Evolutionary conservation across 2,329 filamentous ascomycete species (phyloP).

Genomic region (Fusarium ramigenum): DNA sequence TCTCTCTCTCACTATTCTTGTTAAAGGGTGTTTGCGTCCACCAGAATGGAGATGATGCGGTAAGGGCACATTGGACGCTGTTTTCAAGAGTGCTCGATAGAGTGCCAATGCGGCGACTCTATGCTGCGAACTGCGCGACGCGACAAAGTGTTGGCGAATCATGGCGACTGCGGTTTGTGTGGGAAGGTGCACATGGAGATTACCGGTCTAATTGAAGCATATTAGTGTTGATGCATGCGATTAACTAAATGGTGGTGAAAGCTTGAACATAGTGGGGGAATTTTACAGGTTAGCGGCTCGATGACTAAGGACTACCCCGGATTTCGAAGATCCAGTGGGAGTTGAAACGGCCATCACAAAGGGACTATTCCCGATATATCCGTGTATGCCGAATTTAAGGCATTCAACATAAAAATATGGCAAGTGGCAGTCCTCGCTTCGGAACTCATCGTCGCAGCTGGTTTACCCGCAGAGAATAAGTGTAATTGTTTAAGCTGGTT

Average conservation of each 20-base stretch:
- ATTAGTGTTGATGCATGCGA: background rate
- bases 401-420: background rate
- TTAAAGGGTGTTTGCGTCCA: constrained; percentile 56
- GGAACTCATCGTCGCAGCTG: background rate
- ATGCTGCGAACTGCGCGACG: constrained; percentile 62
- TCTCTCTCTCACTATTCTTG: constrained; percentile 66
- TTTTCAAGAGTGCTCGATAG: constrained; percentile 74
- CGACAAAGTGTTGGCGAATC: constrained; percentile 52
- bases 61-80: constrained; percentile 63
- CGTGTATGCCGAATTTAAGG: background rate
- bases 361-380: background rate
- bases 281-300: constrained; percentile 14
- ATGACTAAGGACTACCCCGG: constrained; percentile 33
- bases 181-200: background rate
- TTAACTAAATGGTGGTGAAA: background rate
- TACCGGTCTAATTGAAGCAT: constrained; percentile 19
- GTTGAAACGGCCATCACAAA: background rate
- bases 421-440: background rate
- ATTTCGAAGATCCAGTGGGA: constrained; percentile 9
- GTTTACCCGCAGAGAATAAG: background rate
- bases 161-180: constrained; percentile 27
- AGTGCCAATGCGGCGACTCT: constrained; percentile 71
- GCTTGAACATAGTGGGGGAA: background rate
- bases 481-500: background rate
- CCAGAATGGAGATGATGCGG: constrained; percentile 52